These are phyloP conservation scores for Cytospora chrysosperma DNA, from an alignment of 2,329 filamentous ascomycete species.

Conservation along the genomic window DNA sequence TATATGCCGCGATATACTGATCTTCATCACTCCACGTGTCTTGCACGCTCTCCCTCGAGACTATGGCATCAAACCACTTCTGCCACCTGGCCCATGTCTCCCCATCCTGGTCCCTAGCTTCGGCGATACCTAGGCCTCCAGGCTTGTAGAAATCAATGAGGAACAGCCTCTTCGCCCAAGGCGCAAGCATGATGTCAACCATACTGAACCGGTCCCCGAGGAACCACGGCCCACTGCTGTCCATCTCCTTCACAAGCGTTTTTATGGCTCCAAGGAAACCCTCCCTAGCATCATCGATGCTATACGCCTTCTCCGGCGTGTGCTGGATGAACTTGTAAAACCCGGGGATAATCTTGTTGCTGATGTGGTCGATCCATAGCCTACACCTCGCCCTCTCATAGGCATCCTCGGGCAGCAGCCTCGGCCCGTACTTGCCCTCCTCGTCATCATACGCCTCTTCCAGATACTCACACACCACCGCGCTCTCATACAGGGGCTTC, in stretches of 20 bases:
- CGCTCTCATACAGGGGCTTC: constrained; percentile 70
- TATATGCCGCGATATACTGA: constrained; percentile 67
- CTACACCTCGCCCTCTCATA: constrained; percentile 65
- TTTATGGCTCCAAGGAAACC: constrained; percentile 61
- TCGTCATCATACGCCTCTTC: constrained; percentile 65
- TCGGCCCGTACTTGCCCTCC: constrained; percentile 39
- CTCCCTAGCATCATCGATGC: constrained; percentile 51
- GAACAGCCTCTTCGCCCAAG: constrained; percentile 71
- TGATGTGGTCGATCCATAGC: constrained; percentile 75
- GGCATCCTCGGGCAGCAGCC: constrained; percentile 57
- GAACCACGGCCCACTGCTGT: constrained; percentile 62
- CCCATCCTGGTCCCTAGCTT: constrained; percentile 49
- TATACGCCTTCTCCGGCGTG: constrained; percentile 48
- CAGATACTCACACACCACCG: constrained; percentile 71
- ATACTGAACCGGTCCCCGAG: constrained; percentile 61
- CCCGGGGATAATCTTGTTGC: constrained; percentile 62
- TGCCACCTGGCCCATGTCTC: constrained; percentile 63
- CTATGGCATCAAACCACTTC: constrained; percentile 61
- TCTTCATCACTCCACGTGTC: constrained; percentile 68
- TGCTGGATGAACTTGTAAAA: constrained; percentile 65
- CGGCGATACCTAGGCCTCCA: constrained; percentile 49
- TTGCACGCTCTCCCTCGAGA: constrained; percentile 59
- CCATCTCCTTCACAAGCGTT: constrained; percentile 62
- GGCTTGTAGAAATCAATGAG: constrained; percentile 73
- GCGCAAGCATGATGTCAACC: constrained; percentile 69